Base-by-base conservation (phyloP, 768 basidiomycete species). In the Amanita thiersii region DNA sequence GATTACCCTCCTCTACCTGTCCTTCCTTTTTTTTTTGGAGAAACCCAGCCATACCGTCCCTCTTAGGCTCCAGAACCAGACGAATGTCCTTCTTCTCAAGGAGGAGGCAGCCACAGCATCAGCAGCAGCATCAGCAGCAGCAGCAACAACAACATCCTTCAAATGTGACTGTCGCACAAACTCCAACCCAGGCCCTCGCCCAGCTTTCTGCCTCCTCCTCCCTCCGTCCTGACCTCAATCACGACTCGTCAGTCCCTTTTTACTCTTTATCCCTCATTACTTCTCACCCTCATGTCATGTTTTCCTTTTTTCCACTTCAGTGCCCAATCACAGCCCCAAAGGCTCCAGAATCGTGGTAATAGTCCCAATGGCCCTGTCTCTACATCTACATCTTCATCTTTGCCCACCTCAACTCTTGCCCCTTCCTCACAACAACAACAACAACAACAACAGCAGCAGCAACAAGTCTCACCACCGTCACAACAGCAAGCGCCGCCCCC, bases 61-160 rank as follows among this genome's bases (percentile, higher is more conserved):
- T 82, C 61, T 63, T 81, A 59, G 66, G 69, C 50, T 57, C 59
- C 58, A 72, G 75, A 63, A 55, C 75, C 50, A 67, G 79, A 61
- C 81, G 81, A 78, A 90, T 90, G 87, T 87, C 86, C 73, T 90
- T 88, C 85, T 90, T 90, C 76, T 82, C 77, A 32, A 75, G 85
- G 75, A 87, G 80, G 81, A 88, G 86, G 75, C 74, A 79, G 49
- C 40, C 73, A 65, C 37, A 62, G 65, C 50, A 63, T 61, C 17
- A 71, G 71, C 50, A n/a, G n/a, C n/a, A n/a, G n/a, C n/a, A n/a
- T n/a, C n/a, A n/a, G n/a, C 52, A 33, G 21, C 52, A 29, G 25
- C 46, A 47, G 34, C 48, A 30, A 29, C 30, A 34, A 42, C 43
- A 28, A 35, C 61, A 64, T 40, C 51, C 65, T 19, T 50, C 72